phyloP scores from a whole-genome alignment of 495 filamentous ascomycete species.

The Alectoria sarmentosa region DNA sequence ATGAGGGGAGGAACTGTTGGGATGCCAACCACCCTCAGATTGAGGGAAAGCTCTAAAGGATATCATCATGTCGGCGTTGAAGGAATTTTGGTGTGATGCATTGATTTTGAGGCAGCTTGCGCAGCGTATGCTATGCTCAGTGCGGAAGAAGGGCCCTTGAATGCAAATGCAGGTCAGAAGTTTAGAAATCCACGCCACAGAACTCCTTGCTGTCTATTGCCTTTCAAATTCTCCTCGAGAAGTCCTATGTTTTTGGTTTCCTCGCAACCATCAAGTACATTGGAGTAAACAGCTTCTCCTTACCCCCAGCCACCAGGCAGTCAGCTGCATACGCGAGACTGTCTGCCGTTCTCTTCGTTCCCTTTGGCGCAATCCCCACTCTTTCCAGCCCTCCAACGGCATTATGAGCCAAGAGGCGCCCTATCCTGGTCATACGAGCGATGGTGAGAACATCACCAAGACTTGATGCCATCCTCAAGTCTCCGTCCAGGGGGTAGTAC shows the following conservation, averaged over 20 bases:
- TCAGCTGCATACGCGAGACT: constrained; percentile 78
- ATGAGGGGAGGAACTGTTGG: not conserved
- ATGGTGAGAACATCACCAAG: constrained; percentile 78
- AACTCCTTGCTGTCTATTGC: not conserved
- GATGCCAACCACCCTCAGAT: not conserved
- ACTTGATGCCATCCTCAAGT: constrained; percentile 73
- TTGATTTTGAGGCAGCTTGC: not conserved
- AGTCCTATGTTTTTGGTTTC: constrained; percentile 51
- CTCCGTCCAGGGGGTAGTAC: constrained; percentile 89
- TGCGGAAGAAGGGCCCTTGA: not conserved
- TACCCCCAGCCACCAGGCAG: constrained; percentile 80
- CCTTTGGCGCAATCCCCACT: constrained; percentile 65
- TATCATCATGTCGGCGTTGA: not conserved
- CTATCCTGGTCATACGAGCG: constrained; percentile 83
- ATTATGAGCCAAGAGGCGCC: constrained; percentile 66
- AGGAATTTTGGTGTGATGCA: not conserved
- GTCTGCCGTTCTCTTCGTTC: constrained; percentile 94
- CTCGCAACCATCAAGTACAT: constrained; percentile 98
- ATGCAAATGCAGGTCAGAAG: not conserved
- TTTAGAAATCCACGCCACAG: not conserved
- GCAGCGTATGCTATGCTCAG: not conserved
- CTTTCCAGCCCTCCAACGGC: constrained; percentile 74
- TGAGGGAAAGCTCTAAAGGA: not conserved
- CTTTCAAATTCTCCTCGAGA: too few relatives aligned
- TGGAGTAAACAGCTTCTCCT: constrained; percentile 92